A percentile compares a stretch with the other conserved stretches of the same genome.
These are phyloP conservation scores for Eucalyptus sp. DNA, from an alignment of 345 rosid genomes.

Conservation along the genomic window DNA sequence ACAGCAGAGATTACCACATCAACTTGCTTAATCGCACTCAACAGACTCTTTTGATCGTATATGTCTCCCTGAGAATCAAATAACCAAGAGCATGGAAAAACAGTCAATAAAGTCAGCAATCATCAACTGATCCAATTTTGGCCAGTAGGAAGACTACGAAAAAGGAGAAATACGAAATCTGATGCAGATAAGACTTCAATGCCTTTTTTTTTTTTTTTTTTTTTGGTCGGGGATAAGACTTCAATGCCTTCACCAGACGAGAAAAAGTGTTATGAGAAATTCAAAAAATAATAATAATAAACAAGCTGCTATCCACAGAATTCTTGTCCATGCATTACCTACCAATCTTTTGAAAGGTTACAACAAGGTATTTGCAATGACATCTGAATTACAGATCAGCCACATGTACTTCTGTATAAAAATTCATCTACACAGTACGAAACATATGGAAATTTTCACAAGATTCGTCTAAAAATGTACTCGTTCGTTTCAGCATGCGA, in stretches of 20 bases:
- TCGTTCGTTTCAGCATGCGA: not conserved
- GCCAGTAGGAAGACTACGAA: not conserved
- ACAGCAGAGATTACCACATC: constrained; percentile 1
- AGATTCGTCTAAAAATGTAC: not conserved
- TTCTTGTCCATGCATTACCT: not conserved
- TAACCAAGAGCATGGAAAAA: not conserved
- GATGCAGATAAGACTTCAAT: not conserved
- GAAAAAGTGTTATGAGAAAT: not conserved
- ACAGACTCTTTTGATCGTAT: not conserved
- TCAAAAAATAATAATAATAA: not conserved
- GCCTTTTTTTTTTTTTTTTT: not conserved
- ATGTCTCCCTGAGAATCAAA: not conserved
- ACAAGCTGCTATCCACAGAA: not conserved
- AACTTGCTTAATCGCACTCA: not conserved
- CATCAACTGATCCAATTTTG: not conserved
- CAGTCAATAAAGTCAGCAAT: not conserved
- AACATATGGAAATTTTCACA: not conserved
- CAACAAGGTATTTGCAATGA: not conserved
- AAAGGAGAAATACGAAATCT: not conserved
- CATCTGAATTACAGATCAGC: too few relatives aligned
- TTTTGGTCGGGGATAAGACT: not conserved
- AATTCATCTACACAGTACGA: not conserved
- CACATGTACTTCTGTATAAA: not conserved
- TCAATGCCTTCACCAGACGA: not conserved
- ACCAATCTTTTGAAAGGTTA: not conserved